Percentiles rank a stretch among this genome's conserved stretches.
phyloP scores from a whole-genome alignment of 164 flowering plant genomes.

The Vitis vinifera region ASM3070453v1 NC_081805.1:23957501-23958000 shows the following conservation, averaged over 20 bases:
- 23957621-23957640: too few species aligned
- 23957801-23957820: not conserved
- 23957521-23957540: not conserved
- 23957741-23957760: not conserved
- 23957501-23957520: not conserved
- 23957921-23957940: slow-evolving; percentile 97
- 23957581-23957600: not conserved
- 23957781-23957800: not conserved
- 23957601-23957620: too few species aligned
- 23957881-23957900: slow-evolving; percentile 88
- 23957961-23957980: slow-evolving; percentile 99
- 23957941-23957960: slow-evolving; percentile 95
- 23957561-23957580: not conserved
- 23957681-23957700: not conserved
- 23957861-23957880: slow-evolving; percentile 83
- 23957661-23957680: too few species aligned
- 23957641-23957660: too few species aligned
- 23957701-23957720: too few species aligned
- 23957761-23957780: not conserved
- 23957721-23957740: too few species aligned
- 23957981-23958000: slow-evolving; percentile 33
- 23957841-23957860: slow-evolving; percentile 78
- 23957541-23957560: not conserved
- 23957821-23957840: slow-evolving; percentile 88
- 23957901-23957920: slow-evolving; percentile 99